A percentile compares a stretch with the other conserved stretches of the same genome.
Evolutionary conservation across 352 stramenopile species (phyloP).

Genomic region (Phytophthora citrophthora): DNA sequence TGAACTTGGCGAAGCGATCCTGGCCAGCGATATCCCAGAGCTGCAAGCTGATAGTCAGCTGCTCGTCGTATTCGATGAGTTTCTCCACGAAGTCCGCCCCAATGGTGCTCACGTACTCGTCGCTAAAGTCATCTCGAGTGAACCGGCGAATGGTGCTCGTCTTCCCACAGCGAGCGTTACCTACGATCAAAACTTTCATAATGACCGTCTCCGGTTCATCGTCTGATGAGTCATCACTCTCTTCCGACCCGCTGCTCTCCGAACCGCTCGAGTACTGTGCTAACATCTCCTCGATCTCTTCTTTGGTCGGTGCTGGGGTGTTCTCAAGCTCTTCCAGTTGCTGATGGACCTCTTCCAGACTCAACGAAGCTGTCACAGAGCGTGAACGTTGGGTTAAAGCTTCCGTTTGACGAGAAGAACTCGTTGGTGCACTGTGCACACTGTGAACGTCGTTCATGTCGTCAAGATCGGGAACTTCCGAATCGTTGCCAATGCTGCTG

Average conservation of each 20-base stretch:
- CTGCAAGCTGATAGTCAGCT: constrained; percentile 71
- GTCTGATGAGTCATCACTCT: constrained; percentile 14
- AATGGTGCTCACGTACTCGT: constrained; percentile 88
- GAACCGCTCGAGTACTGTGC: constrained; percentile 53
- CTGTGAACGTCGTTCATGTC: constrained; percentile 20
- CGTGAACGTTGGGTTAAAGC: constrained; percentile 6
- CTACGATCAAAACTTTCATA: constrained; percentile 88
- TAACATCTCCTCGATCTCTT: constrained; percentile 68
- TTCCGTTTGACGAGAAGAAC: constrained; percentile 6
- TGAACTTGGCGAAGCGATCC: constrained; percentile 90
- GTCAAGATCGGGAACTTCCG: constrained; percentile 27
- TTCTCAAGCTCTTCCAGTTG: constrained; percentile 57
- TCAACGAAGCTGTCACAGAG: constrained; percentile 25
- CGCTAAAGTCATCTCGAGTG: constrained; percentile 72
- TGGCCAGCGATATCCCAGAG: constrained; percentile 91
- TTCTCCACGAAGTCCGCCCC: constrained; percentile 90
- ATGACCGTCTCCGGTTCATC: constrained; percentile 57
- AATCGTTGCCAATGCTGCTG: constrained; percentile 29
- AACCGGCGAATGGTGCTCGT: constrained; percentile 86
- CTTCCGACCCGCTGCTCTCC: constrained; percentile 11
- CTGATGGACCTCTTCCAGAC: constrained; percentile 58
- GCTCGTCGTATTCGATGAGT: constrained; percentile 63
- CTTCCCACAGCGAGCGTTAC: constrained; percentile 90
- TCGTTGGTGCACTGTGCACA: constrained; percentile 17
- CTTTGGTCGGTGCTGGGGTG: constrained; percentile 45